Percentiles rank a stretch among this genome's conserved stretches.
Evolutionary conservation across 2,329 filamentous ascomycete genomes (phyloP).

Genomic region (Hypoxylon sp.): DNA sequence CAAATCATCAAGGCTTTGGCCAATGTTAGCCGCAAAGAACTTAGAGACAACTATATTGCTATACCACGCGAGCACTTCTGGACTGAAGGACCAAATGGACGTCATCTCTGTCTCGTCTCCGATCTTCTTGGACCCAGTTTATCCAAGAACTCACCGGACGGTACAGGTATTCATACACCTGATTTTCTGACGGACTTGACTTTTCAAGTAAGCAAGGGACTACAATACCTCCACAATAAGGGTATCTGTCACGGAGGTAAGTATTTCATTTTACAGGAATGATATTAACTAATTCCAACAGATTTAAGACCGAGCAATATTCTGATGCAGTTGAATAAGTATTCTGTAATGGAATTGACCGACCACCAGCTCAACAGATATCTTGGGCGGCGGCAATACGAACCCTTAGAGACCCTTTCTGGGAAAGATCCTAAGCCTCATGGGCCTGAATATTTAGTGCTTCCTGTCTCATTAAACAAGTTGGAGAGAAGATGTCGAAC

Average conservation of each 20-base stretch:
- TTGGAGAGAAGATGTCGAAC: constrained; percentile 30
- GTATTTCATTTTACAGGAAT: neutral
- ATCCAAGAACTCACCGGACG: constrained; percentile 16
- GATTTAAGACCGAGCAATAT: constrained; percentile 33
- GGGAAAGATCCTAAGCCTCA: constrained; percentile 11
- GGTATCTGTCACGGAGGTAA: constrained; percentile 37
- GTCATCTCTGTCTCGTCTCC: constrained; percentile 34
- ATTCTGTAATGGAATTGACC: constrained; percentile 20
- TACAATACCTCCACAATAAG: constrained; percentile 33
- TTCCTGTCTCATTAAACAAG: constrained; percentile 26
- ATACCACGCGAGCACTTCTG: constrained; percentile 36
- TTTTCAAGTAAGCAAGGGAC: constrained; percentile 33
- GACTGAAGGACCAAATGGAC: constrained; percentile 37
- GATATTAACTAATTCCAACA: constrained; percentile 2
- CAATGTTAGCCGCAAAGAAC: constrained; percentile 4
- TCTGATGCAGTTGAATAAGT: constrained; percentile 29
- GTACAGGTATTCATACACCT: constrained; percentile 23
- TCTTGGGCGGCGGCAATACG: constrained; percentile 22
- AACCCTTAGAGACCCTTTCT: constrained; percentile 10
- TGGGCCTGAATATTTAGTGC: constrained; percentile 29
- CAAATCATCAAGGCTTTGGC: constrained; percentile 4
- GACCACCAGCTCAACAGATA: constrained; percentile 11
- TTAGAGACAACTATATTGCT: constrained; percentile 25
- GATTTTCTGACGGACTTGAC: constrained; percentile 20
- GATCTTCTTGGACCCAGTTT: constrained; percentile 32